Evolutionary conservation across 306 rosid species (phyloP), one percentile per base, ranked within the genome.

Genomic region (Vigna radiata): DNA sequence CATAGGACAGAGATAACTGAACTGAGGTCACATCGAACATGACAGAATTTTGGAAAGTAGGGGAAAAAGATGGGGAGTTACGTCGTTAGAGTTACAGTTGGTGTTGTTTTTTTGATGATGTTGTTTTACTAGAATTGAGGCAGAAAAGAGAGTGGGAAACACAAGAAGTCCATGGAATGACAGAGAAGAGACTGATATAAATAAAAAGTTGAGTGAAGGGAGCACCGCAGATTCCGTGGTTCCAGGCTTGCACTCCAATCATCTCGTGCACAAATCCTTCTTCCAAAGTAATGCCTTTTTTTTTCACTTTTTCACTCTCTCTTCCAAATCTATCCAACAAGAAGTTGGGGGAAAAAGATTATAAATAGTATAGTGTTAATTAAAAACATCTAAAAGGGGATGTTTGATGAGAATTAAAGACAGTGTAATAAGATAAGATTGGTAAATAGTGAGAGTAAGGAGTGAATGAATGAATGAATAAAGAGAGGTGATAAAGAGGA

Each of bases 241-340:
- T 90, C 87, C 92, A 93, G 96, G 70, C 96, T 90, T 87, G 94
- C 97, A 87, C 88, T 90, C 89, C 94, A 87, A 90, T 86, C 94
- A 89, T 89, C 88, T 66, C 79, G 66, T 81, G 75, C 89, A 85
- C 86, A 89, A 79, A 88, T 85, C 94, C 82, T 89, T 83, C 84
- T 83, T 75, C 75, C 93, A 85, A 91, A 91, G 90, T 89, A 81
- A 90, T 82, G 77, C 70, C n/a, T 77, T 67, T 63, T 80, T 70
- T 85, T 53, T 43, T 43, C 14, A 43, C 14, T 43, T 33, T 33
- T 33, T 33, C 37, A 33, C 59, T 43, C 47, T 25, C 15, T 53
- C 29, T 36, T 36, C 63, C 58, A 6, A 55, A 79, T 41, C 8
- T 58, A 69, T 58, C 29, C 55, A 41, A 68, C 21, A 8, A 53